Percentiles rank a stretch among this genome's conserved stretches.
Conservation (phyloP, 2,329 filamentous ascomycete species). For the Penicillium sp. region DNA sequence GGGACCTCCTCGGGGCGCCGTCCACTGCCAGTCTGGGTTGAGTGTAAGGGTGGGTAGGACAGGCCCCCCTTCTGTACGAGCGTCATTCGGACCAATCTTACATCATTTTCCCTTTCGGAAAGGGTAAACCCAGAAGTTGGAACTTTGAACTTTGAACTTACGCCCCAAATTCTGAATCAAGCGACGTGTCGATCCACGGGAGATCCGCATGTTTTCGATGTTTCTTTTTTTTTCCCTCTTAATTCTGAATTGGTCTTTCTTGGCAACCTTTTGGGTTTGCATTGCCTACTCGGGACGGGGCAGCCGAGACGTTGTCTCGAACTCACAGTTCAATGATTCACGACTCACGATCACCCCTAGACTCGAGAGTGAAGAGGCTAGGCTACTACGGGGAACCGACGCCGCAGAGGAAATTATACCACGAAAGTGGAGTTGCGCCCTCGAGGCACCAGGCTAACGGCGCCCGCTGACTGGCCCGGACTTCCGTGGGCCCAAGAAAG, state of each 20-base stretch:
- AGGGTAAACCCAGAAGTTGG: not conserved
- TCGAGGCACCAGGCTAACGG: slow-evolving; percentile 11
- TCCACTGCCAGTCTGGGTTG: not conserved
- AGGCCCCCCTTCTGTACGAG: slow-evolving; percentile 7
- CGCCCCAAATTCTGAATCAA: not conserved
- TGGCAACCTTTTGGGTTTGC: not conserved
- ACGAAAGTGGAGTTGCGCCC: not conserved
- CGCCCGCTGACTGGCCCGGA: slow-evolving; percentile 21
- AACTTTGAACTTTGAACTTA: too few species aligned
- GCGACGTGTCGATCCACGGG: slow-evolving; percentile 20
- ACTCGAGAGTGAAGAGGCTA: too few species aligned
- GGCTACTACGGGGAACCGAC: too few species aligned
- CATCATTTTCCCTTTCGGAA: slow-evolving; percentile 7
- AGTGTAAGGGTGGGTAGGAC: slow-evolving; percentile 14
- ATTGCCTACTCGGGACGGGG: not conserved
- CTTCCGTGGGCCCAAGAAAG: slow-evolving; percentile 17
- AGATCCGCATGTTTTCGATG: slow-evolving; percentile 14
- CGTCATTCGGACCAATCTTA: slow-evolving; percentile 20
- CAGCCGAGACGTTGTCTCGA: not conserved
- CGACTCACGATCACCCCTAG: too few species aligned
- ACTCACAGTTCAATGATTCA: too few species aligned
- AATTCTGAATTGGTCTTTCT: not conserved
- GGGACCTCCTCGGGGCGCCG: not conserved
- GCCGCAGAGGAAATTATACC: not conserved
- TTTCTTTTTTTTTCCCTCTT: not conserved